Conservation (phyloP, 768 basidiomycete genomes). For the Rhizopogon roseolus region DNA sequence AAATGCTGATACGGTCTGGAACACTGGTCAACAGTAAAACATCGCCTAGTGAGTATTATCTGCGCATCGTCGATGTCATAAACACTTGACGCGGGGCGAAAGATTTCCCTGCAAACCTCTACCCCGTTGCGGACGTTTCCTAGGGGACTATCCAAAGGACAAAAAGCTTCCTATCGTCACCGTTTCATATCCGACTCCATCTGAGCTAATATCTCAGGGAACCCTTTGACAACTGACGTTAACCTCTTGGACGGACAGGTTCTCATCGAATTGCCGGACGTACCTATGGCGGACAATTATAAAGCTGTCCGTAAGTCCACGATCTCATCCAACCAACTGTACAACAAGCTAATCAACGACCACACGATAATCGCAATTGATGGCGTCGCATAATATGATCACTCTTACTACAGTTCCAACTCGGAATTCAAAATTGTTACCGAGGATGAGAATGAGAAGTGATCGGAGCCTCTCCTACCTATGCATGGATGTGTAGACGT, state of each 20-base stretch:
- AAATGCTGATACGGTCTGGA: conserved; percentile 16
- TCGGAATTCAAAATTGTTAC: conserved; percentile 20
- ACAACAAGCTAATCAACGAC: conserved; percentile 2
- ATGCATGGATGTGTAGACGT: not conserved
- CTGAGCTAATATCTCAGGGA: conserved; percentile 13
- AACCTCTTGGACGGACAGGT: conserved; percentile 22
- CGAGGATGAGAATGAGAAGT: not conserved
- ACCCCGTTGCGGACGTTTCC: no score
- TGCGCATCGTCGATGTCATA: not conserved
- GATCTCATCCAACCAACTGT: not conserved
- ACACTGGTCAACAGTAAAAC: conserved; percentile 13
- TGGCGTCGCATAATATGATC: conserved; percentile 12
- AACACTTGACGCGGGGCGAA: conserved; percentile 24
- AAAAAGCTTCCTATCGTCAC: conserved; percentile 11
- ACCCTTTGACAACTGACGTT: conserved; percentile 21
- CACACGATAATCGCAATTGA: conserved; percentile 22
- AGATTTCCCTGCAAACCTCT: conserved; percentile 20
- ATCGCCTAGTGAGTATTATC: conserved; percentile 25
- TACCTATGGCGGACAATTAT: conserved; percentile 25
- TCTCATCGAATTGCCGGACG: conserved; percentile 22
- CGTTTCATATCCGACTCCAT: not conserved
- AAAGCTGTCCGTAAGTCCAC: conserved; percentile 24
- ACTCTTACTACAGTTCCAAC: conserved; percentile 18
- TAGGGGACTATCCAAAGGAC: no score
- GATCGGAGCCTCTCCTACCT: not conserved